A percentile compares a stretch with the other conserved stretches of the same genome.
Conservation (phyloP, 2,329 filamentous ascomycete genomes). For the Cryphonectria parasitica region DNA sequence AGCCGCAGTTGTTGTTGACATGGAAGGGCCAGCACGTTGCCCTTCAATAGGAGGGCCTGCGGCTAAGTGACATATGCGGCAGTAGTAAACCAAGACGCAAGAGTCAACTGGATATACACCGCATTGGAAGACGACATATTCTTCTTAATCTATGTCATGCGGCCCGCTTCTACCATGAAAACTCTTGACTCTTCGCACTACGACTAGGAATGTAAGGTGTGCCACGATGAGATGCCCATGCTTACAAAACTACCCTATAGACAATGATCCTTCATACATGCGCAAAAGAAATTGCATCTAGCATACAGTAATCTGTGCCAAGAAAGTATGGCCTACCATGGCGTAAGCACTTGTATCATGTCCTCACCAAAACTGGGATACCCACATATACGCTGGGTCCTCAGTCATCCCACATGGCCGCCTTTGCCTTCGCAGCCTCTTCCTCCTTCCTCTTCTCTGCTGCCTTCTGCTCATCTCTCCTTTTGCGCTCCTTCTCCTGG, state of each 20-base stretch:
- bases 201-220: not conserved
- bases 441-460: conserved; percentile 63
- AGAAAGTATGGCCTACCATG: not conserved
- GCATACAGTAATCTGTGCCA: not conserved
- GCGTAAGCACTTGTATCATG: not conserved
- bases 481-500: conserved; percentile 82
- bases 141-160: not conserved
- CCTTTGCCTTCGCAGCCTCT: conserved; percentile 75
- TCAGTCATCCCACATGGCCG: conserved; percentile 83
- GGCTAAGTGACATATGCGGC: too few relatives aligned
- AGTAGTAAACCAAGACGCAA: not conserved
- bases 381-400: not conserved
- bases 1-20: conserved; percentile 53
- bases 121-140: not conserved
- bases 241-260: too few relatives aligned
- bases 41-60: conserved; percentile 23
- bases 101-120: not conserved
- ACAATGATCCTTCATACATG: not conserved
- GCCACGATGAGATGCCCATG: not conserved
- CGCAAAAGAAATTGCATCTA: not conserved
- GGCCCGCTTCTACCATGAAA: not conserved
- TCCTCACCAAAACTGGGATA: not conserved
- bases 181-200: not conserved
- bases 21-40: conserved; percentile 51
- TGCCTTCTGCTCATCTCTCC: conserved; percentile 71